Conservation (phyloP, 768 basidiomycete genomes). For the Lactarius deliciosus region DNA sequence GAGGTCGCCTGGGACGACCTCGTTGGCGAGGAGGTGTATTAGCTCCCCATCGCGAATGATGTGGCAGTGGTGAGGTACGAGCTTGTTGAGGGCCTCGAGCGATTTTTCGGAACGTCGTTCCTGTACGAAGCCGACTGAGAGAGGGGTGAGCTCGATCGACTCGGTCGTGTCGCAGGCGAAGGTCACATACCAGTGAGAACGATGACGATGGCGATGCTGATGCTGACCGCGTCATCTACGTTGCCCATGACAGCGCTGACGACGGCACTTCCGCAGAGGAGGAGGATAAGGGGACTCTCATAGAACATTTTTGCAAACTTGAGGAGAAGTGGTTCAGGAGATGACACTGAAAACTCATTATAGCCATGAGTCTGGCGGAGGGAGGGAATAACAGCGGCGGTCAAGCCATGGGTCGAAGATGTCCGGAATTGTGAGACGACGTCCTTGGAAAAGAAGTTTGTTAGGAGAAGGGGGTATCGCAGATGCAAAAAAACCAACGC, state of each 20-base stretch:
- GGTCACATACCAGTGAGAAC: conserved; percentile 77
- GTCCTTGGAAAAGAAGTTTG: conserved; percentile 47
- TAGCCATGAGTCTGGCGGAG: conserved; percentile 75
- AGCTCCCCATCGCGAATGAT: conserved; percentile 76
- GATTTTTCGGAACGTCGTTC: conserved; percentile 94
- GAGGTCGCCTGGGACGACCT: conserved; percentile 94
- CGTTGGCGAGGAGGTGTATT: conserved; percentile 86
- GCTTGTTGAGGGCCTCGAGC: conserved; percentile 91
- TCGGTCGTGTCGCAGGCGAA: not conserved
- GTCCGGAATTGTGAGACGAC: conserved; percentile 72
- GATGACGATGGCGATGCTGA: conserved; percentile 87
- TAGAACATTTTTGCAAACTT: conserved; percentile 96
- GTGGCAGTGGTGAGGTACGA: conserved; percentile 96
- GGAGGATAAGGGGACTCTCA: conserved; percentile 88
- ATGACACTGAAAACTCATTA: conserved; percentile 89
- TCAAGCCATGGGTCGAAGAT: conserved; percentile 59
- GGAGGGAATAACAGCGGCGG: conserved; percentile 57
- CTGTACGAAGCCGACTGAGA: conserved; percentile 87
- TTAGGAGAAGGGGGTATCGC: not conserved
- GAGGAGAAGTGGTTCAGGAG: conserved; percentile 75
- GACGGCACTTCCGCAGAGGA: conserved; percentile 85
- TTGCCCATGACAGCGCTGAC: conserved; percentile 96
- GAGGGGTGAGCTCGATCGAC: not conserved
- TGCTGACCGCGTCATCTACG: conserved; percentile 90
- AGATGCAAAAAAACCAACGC: conserved; percentile 13